These are phyloP conservation scores for Thuidium tamariscinum DNA, from an alignment of 225 moss, liverwort and hornwort genomes.

Conservation along the genomic window DNA sequence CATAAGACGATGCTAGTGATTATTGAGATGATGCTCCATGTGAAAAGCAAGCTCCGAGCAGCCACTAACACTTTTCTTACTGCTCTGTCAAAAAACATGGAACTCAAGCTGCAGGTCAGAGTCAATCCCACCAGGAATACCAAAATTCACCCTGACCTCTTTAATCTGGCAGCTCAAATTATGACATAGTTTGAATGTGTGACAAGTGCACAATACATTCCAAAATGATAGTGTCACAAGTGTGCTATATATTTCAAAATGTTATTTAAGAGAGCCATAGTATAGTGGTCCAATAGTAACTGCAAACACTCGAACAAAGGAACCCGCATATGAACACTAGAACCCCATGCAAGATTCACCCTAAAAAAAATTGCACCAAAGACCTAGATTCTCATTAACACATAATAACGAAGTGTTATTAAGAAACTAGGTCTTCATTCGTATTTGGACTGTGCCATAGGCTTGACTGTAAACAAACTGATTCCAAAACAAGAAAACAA, in stretches of 20 bases:
- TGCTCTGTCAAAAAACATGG: constrained; percentile 33
- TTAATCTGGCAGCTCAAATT: neutral
- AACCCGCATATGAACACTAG: neutral
- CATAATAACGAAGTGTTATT: neutral
- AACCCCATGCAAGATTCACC: neutral
- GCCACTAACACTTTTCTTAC: neutral
- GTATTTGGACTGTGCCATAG: neutral
- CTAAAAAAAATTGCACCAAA: neutral
- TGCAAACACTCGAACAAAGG: neutral
- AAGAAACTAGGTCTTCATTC: neutral
- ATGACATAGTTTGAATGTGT: neutral
- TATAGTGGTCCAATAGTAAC: neutral
- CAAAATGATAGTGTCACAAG: neutral
- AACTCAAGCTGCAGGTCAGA: constrained; percentile 9
- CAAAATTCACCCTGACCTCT: neutral
- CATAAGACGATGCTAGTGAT: neutral
- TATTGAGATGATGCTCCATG: neutral
- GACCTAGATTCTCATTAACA: neutral
- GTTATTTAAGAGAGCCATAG: neutral
- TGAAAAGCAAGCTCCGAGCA: neutral
- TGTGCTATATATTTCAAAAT: too few species aligned
- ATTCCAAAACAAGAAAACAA: neutral
- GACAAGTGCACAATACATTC: neutral
- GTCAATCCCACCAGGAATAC: neutral
- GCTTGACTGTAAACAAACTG: neutral